Percentiles rank a stretch among this genome's conserved stretches.
Conservation (phyloP, 2,329 filamentous ascomycete species). For the Xylaria sp. region DNA sequence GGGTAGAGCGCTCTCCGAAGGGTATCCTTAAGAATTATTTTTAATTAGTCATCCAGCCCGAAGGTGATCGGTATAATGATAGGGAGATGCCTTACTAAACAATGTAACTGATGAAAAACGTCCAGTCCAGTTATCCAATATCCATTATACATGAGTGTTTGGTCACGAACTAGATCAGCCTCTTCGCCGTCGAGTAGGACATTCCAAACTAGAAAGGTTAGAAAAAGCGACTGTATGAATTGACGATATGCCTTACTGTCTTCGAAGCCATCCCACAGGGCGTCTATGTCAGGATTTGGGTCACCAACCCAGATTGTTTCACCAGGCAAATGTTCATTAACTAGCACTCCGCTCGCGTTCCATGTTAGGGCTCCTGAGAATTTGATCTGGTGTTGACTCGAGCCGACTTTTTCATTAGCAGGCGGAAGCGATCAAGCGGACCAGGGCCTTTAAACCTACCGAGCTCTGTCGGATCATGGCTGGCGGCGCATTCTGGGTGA, state of each 20-base stretch:
- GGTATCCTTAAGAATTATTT: neutral
- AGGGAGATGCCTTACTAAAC: neutral
- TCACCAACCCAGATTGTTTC: conserved; percentile 5
- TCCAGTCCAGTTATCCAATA: conserved; percentile 10
- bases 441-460: neutral
- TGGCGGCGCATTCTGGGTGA: neutral
- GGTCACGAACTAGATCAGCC: neutral
- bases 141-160: neutral
- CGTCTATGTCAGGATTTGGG: conserved; percentile 6
- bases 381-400: neutral
- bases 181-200: conserved; percentile 5
- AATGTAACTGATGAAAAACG: conserved; percentile 8
- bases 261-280: neutral
- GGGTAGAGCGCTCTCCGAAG: conserved; percentile 1
- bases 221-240: neutral
- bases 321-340: neutral
- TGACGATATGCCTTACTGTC: neutral
- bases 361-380: conserved; percentile 7
- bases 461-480: neutral
- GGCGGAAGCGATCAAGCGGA: neutral
- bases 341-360: neutral
- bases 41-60: neutral
- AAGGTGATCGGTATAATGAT: neutral
- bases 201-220: neutral
- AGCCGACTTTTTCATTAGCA: neutral